phyloP scores from a whole-genome alignment of 1,284 basidiomycete species.

The Lentinula novae-zelandiae region DNA sequence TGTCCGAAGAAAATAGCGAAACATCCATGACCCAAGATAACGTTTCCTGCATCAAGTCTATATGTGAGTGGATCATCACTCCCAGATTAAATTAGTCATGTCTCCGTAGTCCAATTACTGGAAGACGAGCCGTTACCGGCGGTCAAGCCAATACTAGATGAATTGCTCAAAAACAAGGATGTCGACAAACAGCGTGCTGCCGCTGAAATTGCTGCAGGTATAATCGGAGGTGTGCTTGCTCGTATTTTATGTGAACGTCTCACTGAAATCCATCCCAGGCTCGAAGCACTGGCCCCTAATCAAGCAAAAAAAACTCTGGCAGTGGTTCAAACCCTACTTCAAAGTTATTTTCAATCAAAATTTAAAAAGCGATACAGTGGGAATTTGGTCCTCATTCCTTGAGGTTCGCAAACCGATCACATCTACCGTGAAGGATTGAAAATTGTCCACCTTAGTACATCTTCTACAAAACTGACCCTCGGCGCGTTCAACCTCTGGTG shows the following conservation, averaged over 20 bases:
- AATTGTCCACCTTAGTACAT: conserved; percentile 2
- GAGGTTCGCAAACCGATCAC: conserved; percentile 41
- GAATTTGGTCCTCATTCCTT: conserved; percentile 67
- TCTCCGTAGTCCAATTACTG: conserved; percentile 56
- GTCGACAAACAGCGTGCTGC: conserved; percentile 86
- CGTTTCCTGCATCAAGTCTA: conserved; percentile 68
- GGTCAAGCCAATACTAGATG: conserved; percentile 51
- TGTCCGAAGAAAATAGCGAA: conserved; percentile 65
- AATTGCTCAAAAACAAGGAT: conserved; percentile 49
- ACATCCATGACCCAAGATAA: conserved; percentile 60
- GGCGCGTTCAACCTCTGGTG: conserved; percentile 77
- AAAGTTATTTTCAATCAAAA: conserved; percentile 63
- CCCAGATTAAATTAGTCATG: conserved; percentile 9
- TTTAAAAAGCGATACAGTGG: conserved; percentile 63
- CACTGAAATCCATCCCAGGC: conserved; percentile 37
- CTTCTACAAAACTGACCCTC: conserved; percentile 67
- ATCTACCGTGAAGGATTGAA: neutral
- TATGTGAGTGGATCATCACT: conserved; percentile 44
- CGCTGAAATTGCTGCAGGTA: conserved; percentile 81
- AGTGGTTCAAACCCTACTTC: conserved; percentile 76
- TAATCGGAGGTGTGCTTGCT: conserved; percentile 51
- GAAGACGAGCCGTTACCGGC: conserved; percentile 62
- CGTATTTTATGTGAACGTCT: neutral
- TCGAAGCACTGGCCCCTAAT: conserved; percentile 85
- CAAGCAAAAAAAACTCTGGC: conserved; percentile 72